A percentile compares a stretch with the other conserved stretches of the same genome.
phyloP scores from a whole-genome alignment of 2,329 filamentous ascomycete species.

The Pestalotiopsis sp. region DNA sequence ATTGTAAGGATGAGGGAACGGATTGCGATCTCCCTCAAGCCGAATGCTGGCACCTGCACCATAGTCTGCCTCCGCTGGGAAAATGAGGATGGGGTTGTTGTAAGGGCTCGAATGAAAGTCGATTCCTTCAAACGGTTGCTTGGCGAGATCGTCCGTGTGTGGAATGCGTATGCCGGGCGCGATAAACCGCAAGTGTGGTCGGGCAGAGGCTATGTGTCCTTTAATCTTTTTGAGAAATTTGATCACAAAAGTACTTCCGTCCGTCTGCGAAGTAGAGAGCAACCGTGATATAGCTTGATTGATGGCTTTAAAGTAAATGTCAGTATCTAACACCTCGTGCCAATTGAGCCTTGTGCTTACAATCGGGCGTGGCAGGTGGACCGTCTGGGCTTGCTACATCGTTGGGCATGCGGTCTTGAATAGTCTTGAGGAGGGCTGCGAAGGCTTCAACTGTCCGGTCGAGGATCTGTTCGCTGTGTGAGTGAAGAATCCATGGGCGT shows the following conservation, averaged over 20 bases:
- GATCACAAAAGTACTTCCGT: background rate
- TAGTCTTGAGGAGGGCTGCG: background rate
- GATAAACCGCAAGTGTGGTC: background rate
- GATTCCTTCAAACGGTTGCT: background rate
- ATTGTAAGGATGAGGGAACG: background rate
- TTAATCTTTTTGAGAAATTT: background rate
- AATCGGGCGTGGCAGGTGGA: background rate
- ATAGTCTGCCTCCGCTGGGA: background rate
- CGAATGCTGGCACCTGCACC: background rate
- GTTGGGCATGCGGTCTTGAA: slow-evolving; percentile 2
- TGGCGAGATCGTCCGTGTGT: background rate
- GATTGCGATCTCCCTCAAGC: background rate
- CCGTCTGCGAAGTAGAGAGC: background rate
- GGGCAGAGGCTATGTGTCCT: background rate
- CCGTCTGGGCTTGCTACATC: background rate
- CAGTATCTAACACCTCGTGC: background rate
- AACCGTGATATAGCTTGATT: background rate
- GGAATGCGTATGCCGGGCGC: slow-evolving; percentile 5
- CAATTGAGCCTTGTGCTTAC: background rate
- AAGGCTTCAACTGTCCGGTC: background rate
- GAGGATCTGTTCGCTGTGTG: slow-evolving; percentile 7
- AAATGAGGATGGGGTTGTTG: slow-evolving; percentile 4
- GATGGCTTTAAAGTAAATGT: background rate
- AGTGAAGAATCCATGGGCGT: slow-evolving; percentile 2
- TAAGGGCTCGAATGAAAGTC: background rate